A percentile compares a stretch with the other conserved stretches of the same genome.
Conservation (phyloP, 2,329 filamentous ascomycete species). For the Paraphoma sp. region DNA sequence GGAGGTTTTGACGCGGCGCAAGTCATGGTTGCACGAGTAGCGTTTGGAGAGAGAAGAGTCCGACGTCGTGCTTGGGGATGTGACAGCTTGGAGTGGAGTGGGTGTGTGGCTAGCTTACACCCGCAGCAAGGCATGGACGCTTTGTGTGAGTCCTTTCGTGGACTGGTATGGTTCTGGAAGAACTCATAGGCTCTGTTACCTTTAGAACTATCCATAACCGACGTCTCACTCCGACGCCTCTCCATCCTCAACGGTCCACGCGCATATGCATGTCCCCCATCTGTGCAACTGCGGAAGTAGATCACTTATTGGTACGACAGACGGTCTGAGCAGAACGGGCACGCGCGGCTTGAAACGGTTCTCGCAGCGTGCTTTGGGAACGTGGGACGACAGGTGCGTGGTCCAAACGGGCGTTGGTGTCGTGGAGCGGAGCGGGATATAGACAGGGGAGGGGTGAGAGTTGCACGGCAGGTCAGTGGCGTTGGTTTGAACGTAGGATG, state of each 20-base stretch:
- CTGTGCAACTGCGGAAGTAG: slow-evolving; percentile 15
- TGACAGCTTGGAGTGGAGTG: not conserved
- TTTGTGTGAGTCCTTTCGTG: no score
- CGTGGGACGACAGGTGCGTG: slow-evolving; percentile 9
- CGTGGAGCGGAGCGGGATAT: slow-evolving; percentile 5
- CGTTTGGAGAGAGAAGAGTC: slow-evolving; percentile 3
- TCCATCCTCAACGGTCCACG: slow-evolving; percentile 4
- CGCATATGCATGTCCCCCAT: slow-evolving; percentile 7
- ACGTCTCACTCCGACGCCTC: not conserved
- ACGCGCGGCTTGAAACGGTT: slow-evolving; percentile 18
- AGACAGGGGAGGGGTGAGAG: not conserved
- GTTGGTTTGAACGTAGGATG: not conserved
- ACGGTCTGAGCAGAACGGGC: slow-evolving; percentile 6
- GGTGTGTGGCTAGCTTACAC: not conserved
- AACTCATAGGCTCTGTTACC: no score
- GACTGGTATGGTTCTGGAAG: no score
- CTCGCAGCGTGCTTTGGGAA: slow-evolving; percentile 11
- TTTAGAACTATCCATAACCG: not conserved
- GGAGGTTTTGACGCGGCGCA: slow-evolving; percentile 1
- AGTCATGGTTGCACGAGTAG: not conserved
- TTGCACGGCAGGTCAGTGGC: not conserved
- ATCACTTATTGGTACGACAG: slow-evolving; percentile 24
- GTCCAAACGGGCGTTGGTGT: slow-evolving; percentile 7
- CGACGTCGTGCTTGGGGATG: not conserved
- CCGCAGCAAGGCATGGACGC: no score